phyloP scores from a whole-genome alignment of 2,329 filamentous ascomycete genomes.

The Ceratocystis colombiana region DNA sequence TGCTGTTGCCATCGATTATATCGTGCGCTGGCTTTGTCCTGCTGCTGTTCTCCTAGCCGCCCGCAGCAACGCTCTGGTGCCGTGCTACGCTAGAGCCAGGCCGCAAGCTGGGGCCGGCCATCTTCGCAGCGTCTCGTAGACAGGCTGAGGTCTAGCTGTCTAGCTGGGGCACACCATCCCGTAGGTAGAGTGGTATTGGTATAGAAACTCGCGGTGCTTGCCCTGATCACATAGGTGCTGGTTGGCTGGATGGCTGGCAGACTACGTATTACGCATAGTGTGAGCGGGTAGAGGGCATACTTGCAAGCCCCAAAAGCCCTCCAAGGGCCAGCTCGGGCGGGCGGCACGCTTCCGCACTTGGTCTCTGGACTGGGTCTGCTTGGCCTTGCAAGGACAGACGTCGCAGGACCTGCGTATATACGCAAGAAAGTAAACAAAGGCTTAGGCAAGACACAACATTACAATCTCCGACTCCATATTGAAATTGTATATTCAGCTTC shows the following conservation, averaged over 20 bases:
- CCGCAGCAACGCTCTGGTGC: too few relatives aligned
- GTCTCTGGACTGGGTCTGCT: not conserved
- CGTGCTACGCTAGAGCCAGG: too few relatives aligned
- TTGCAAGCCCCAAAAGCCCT: not conserved
- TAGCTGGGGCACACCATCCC: too few relatives aligned
- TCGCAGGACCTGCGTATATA: not conserved
- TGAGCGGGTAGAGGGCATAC: not conserved
- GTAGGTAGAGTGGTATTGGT: too few relatives aligned
- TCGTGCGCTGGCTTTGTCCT: not conserved
- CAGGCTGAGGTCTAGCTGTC: too few relatives aligned
- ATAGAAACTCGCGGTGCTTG: too few relatives aligned
- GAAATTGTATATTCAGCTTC: not conserved
- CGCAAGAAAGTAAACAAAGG: not conserved
- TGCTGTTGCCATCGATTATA: not conserved
- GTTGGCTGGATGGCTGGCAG: too few relatives aligned
- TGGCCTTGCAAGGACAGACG: not conserved
- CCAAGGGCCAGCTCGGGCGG: not conserved
- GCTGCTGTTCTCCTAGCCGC: too few relatives aligned
- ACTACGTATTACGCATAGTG: not conserved
- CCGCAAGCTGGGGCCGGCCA: too few relatives aligned
- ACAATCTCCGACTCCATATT: constrained; percentile 6
- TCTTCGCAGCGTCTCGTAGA: too few relatives aligned
- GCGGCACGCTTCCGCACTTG: constrained; percentile 6
- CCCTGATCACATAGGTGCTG: too few relatives aligned
- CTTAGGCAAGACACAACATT: not conserved